phyloP scores from a whole-genome alignment of 2,329 filamentous ascomycete species.

The Dendrostoma leiphaemia region DNA sequence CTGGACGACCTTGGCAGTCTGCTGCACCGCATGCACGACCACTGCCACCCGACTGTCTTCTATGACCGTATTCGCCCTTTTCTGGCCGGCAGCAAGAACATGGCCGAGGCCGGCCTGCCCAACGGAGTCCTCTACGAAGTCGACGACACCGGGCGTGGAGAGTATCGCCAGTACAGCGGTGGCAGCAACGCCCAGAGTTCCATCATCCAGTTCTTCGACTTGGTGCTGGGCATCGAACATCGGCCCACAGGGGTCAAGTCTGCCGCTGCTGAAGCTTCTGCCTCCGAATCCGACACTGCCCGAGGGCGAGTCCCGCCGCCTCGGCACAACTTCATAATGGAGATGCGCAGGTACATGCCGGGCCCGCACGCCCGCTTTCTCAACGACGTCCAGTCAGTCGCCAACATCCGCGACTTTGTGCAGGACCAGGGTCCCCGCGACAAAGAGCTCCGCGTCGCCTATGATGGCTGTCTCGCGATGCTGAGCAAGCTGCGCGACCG shows the following conservation, averaged over 20 bases:
- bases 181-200: constrained; percentile 98
- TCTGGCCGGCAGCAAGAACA: constrained; percentile 94
- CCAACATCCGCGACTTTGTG: constrained; percentile 87
- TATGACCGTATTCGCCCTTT: constrained; percentile 96
- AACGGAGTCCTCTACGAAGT: constrained; percentile 80
- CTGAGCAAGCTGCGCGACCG: constrained; percentile 75
- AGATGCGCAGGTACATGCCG: constrained; percentile 98
- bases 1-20: constrained; percentile 80
- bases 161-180: constrained; percentile 83
- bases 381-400: constrained; percentile 71
- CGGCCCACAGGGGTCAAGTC: constrained; percentile 78
- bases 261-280: constrained; percentile 36
- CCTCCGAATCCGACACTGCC: constrained; percentile 43
- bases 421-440: constrained; percentile 55
- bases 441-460: constrained; percentile 71
- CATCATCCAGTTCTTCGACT: constrained; percentile 95
- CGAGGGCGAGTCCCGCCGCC: constrained; percentile 44
- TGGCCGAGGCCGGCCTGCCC: constrained; percentile 89
- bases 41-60: constrained; percentile 90
- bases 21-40: constrained; percentile 89
- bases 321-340: constrained; percentile 86
- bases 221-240: constrained; percentile 86
- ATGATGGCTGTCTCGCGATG: constrained; percentile 82
- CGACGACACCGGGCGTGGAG: constrained; percentile 64
- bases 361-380: constrained; percentile 88